phyloP scores from a whole-genome alignment of 2,329 filamentous ascomycete species.

The Didymella lethalis region DNA sequence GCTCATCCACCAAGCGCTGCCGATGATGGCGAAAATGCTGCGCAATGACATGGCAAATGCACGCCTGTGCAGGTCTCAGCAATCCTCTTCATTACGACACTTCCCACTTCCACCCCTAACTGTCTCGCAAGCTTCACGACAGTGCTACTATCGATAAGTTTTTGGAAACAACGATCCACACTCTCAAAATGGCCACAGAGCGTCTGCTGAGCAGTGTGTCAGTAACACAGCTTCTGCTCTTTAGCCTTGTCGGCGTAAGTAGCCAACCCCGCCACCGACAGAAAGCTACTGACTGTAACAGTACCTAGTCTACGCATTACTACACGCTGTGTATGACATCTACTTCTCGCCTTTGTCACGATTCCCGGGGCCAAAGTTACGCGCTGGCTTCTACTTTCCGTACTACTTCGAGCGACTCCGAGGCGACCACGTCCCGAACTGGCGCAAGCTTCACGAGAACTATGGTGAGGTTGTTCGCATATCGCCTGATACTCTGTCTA shows the following conservation, averaged over 20 bases:
- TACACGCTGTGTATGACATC: slow-evolving; percentile 9
- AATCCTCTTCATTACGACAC: background rate
- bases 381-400: slow-evolving; percentile 8
- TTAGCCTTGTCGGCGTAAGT: background rate
- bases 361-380: slow-evolving; percentile 18
- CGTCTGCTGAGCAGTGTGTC: background rate
- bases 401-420: slow-evolving; percentile 12
- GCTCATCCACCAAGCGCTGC: background rate
- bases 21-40: background rate
- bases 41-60: background rate
- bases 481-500: background rate
- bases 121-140: background rate
- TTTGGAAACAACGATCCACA: too few species aligned
- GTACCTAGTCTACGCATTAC: background rate
- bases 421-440: background rate
- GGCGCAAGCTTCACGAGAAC: background rate
- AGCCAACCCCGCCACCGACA: background rate
- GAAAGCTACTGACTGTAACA: background rate
- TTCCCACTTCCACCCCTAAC: background rate
- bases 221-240: background rate
- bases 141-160: background rate
- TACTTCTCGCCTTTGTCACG: slow-evolving; percentile 15
- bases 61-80: background rate
- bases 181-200: background rate
- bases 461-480: slow-evolving; percentile 4